Percentiles rank a stretch among this genome's conserved stretches.
These are phyloP conservation scores for Colletotrichum simmondsii DNA, from an alignment of 2,329 filamentous ascomycete genomes.

Conservation along the genomic window DNA sequence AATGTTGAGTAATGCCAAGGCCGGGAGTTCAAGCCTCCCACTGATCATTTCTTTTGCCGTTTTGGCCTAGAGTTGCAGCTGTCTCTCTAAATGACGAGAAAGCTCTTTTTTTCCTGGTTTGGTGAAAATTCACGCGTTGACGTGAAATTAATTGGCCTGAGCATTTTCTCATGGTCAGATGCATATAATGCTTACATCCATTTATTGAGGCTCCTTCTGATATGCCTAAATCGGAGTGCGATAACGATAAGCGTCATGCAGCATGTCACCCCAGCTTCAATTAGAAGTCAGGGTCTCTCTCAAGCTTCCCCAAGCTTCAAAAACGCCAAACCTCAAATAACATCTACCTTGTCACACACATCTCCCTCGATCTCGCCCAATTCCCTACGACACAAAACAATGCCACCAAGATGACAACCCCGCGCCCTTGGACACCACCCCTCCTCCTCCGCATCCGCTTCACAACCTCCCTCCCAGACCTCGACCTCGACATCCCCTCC, in stretches of 20 bases:
- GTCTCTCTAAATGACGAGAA: no score
- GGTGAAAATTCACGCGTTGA: no score
- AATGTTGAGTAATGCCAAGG: constrained; percentile 32
- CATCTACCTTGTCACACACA: no score
- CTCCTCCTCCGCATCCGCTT: constrained; percentile 91
- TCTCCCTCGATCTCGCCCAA: background rate
- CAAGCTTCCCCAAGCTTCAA: background rate
- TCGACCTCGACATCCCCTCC: constrained; percentile 78
- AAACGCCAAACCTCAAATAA: background rate
- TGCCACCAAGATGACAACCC: constrained; percentile 21
- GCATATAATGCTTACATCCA: background rate
- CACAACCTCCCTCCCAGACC: constrained; percentile 84
- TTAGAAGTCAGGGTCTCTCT: background rate
- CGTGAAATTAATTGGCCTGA: background rate
- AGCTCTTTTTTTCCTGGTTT: no score
- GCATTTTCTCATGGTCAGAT: background rate
- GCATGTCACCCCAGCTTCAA: background rate
- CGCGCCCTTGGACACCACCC: constrained; percentile 45
- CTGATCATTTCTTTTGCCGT: constrained; percentile 18
- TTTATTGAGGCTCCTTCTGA: background rate
- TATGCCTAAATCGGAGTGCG: background rate
- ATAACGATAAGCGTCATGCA: background rate
- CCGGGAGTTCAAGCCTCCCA: constrained; percentile 35
- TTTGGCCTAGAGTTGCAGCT: no score
- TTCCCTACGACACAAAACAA: background rate